Evolutionary conservation across 495 filamentous ascomycete genomes (phyloP), one percentile per base, ranked within the genome.

Genomic region (Aspergillus ellipticus): DNA sequence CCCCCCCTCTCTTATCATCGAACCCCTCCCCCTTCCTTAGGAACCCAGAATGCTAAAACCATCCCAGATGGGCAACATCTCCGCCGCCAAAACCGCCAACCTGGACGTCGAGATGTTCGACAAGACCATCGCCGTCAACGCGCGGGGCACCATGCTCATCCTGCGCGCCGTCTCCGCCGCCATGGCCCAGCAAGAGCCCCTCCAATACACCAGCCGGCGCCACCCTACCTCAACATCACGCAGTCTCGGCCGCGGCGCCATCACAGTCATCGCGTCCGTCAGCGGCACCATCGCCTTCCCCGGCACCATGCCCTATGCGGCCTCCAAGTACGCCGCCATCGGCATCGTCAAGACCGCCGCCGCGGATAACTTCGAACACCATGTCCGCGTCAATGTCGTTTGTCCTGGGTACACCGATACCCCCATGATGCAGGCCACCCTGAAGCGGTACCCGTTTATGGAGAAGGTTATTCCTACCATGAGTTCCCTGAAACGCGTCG

Each of bases 381-480:
- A 58, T 0, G 74, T 80, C 28, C 63, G 77, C 1, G 72, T 78
- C 5, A 81, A 81, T 57, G 63, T 66, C 9, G 52, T 81, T 3
- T 75, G 68, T 45, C 75, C 78, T 0, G 60, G 66, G 0, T 80
- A 73, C 66, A 64, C 74, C 2, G 58, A 70, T 17, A 79, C 76
- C 0, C 70, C 72, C 0, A 68, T 80, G 65, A 33, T 75, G 2
- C 49, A 68, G 7, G 39, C 15, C 1, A 39, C 51, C 6, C 51
- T 69, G 16, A 39, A 64, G 37, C 48, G 49, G 47, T 53, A 58
- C 53, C 71, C 65, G 20, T 49, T 52, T n/a, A 51, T 68, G 9
- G 41, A n/a, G 4, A 54, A 58, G 0, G 19, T 51, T 17, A 62
- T 67, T 11, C 42, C 56, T 16, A 31, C 22, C 2, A 54, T 46